Base-by-base conservation (phyloP, 2,329 filamentous ascomycete species). In the Curvularia sp. region DNA sequence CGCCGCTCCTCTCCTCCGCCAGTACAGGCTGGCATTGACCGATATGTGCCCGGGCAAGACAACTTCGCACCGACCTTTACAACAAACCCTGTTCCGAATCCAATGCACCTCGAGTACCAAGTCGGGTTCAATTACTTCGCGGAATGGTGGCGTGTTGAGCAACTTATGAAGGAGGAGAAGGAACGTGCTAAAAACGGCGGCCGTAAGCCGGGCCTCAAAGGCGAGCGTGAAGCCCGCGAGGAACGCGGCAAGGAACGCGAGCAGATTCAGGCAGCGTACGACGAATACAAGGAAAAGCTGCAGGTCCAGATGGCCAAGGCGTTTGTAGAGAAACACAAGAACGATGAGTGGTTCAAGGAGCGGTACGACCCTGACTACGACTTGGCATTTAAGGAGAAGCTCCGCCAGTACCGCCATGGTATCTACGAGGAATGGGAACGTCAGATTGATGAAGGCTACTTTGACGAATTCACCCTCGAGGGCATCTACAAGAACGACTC, bases 341-440 rank as follows among this genome's bases (percentile, higher is more conserved):
- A 88, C 43, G 95, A 99, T 76, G 94, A 99, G 75, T 99, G 95
- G 95, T 99, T 99, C 80, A 92, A 89, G 68, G 95, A 99, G 78
- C 89, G 92, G 74, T 99, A 99, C 70, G 89, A 96, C 30, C 86
- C 92, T 0, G 92, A 95, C 66, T 87, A 94, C 54, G 85, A 91
- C 52, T 89, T 93, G 65, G 84, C 85, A 1, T 87, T 97, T 70
- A 88, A 90, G 55, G 81, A 83, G 59, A 89, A 92, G 70, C 81
- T 98, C 53, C 90, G 89, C 76, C 89, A 93, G 47, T 93, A 91
- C 73, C 89, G 96, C 47, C 87, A 89, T 41, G 87, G 86, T 13
- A 86, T 88, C 52, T 97, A 95, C 77, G 86, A 84, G 47, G 91
- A 95, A 68, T 99, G 95, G 94, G 89, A 94, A 72, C 88, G 88